Conservation (phyloP, 108 stramenopile species). For the Aurantiochytrium sp. region DNA sequence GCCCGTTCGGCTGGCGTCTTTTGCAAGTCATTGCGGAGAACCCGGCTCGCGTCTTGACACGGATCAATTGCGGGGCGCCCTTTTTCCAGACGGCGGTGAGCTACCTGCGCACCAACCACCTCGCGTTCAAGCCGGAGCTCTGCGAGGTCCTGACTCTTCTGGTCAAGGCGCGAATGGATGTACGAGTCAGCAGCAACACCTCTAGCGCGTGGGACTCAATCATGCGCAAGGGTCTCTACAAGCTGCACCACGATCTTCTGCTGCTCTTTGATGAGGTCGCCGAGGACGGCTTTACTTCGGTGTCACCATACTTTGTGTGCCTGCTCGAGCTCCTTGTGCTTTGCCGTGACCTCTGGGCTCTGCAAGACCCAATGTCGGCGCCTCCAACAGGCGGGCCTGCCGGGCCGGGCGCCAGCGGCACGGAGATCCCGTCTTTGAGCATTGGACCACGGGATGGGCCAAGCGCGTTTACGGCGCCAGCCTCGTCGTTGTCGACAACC, state of each 20-base stretch:
- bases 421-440: too few species aligned
- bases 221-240: conserved; percentile 13
- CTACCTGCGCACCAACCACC: conserved; percentile 4
- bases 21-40: conserved; percentile 10
- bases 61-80: neutral
- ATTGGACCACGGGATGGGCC: too few species aligned
- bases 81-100: conserved; percentile 5
- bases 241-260: conserved; percentile 17
- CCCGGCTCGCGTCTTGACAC: neutral
- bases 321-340: conserved; percentile 12
- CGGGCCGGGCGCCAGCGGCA: too few species aligned
- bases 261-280: conserved; percentile 14
- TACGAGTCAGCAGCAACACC: neutral
- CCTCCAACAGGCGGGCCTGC: neutral
- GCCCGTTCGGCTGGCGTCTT: conserved; percentile 10
- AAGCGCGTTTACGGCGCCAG: too few species aligned
- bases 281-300: neutral
- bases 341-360: neutral
- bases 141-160: conserved; percentile 27
- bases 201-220: neutral
- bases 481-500: too few species aligned
- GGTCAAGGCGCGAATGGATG: neutral
- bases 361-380: neutral
- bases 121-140: conserved; percentile 20
- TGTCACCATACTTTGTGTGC: conserved; percentile 20